Evolutionary conservation across 2,329 filamentous ascomycete genomes (phyloP), one percentile per base, ranked within the genome.

Genomic region (Colletotrichum noveboracense): DNA sequence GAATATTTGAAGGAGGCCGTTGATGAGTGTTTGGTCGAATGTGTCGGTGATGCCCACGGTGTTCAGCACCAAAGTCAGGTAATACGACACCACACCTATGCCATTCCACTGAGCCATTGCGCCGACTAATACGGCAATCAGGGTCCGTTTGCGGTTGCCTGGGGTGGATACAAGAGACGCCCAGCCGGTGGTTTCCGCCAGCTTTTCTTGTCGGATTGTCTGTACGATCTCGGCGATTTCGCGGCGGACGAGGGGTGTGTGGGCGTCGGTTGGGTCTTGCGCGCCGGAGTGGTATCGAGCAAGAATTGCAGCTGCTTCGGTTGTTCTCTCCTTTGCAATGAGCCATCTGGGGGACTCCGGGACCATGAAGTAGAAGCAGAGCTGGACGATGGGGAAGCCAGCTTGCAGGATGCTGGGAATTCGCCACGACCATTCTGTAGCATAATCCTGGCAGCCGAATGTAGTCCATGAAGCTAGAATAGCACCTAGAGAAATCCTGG

Each of bases 261-360:
- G 79, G 24, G 74, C 77, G 70, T 88, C 84, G 21, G 85, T 86
- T 9, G 48, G 32, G 18, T 52, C 36, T 10, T 30, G 21, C 1
- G 18, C 55, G 52, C 87, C 86, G 21, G 86, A 88, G 76, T 91
- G 90, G 73, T 86, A 87, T 70, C 89, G 85, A 34, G 85, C 83
- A 6, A 92, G 85, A 2, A 90, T 86, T 1, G 81, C 77, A 4
- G 86, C 81, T 6, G 90, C 90, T 74, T 91, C 87, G 3, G 88
- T 86, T 67, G 86, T 85, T 26, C 87, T 84, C 60, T 88, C 89
- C 62, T 88, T 87, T 34, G 81, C 80, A n/a, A 86, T 84, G 74
- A 79, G 88, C 86, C 69, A 91, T 62, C 90, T 84, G 0, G 89
- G 90, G 4, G 85, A 88, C 79, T 92, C 90, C 0, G 90, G 89